Evolutionary conservation across 192 early-diverging fungal species (phyloP).

Genomic region (Coemansia sp.): DNA sequence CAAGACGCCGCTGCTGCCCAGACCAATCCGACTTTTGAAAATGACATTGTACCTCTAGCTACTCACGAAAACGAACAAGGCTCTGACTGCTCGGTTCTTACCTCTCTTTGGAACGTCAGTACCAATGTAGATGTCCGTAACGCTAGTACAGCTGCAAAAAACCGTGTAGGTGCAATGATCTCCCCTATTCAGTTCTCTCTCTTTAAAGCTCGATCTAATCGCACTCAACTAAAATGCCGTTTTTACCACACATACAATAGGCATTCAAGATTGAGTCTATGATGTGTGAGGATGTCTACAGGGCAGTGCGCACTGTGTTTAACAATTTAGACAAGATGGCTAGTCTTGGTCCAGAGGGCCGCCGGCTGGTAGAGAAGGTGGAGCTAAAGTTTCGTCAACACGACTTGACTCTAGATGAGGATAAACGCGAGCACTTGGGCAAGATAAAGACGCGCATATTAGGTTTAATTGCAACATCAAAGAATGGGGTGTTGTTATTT

Average conservation of each 20-base stretch:
- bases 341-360: slow-evolving; percentile 57
- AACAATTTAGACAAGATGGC: slow-evolving; percentile 30
- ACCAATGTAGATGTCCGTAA: slow-evolving; percentile 63
- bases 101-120: slow-evolving; percentile 46
- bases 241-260: not conserved
- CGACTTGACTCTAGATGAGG: slow-evolving; percentile 63
- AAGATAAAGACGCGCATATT: slow-evolving; percentile 63
- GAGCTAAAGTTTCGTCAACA: slow-evolving; percentile 64
- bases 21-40: slow-evolving; percentile 32
- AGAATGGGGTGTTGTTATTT: no score
- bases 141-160: slow-evolving; percentile 62
- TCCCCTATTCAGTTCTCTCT: not conserved
- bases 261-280: slow-evolving; percentile 62
- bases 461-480: slow-evolving; percentile 68
- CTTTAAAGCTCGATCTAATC: not conserved
- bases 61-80: slow-evolving; percentile 27
- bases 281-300: slow-evolving; percentile 62
- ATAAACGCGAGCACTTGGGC: slow-evolving; percentile 59
- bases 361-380: slow-evolving; percentile 61
- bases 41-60: slow-evolving; percentile 32
- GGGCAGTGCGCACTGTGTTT: slow-evolving; percentile 48
- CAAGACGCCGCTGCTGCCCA: slow-evolving; percentile 33
- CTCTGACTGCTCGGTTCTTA: slow-evolving; percentile 15
- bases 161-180: slow-evolving; percentile 6
- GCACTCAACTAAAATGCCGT: not conserved